These are phyloP conservation scores for Avicennia marina DNA, from an alignment of 257 asterid genomes.

Conservation along the genomic window DNA sequence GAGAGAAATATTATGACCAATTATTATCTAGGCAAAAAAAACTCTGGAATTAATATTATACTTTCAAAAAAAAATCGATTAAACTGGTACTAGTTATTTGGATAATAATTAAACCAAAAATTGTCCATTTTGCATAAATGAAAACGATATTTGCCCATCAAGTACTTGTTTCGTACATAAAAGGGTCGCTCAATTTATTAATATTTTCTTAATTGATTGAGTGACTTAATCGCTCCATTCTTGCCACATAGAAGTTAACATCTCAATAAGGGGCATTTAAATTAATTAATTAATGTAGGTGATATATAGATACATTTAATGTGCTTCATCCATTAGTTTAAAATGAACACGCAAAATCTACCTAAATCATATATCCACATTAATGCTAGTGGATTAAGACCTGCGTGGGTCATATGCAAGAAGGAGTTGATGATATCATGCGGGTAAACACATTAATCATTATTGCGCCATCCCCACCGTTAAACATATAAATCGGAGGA, in stretches of 20 bases:
- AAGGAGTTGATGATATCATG: conserved; percentile 22
- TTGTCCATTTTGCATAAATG: background rate
- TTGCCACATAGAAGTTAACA: conserved; percentile 20
- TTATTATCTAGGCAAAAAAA: conserved; percentile 13
- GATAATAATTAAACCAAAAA: too few relatives aligned
- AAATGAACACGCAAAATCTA: conserved; percentile 23
- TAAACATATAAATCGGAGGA: conserved; percentile 27
- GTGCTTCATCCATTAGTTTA: conserved; percentile 3
- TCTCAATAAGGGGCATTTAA: conserved; percentile 11
- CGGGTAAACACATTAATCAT: conserved; percentile 22
- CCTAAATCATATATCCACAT: conserved; percentile 23
- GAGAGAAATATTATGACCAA: conserved; percentile 16
- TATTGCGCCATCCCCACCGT: conserved; percentile 37
- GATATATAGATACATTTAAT: too few relatives aligned
- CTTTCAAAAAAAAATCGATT: conserved; percentile 11
- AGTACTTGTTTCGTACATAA: conserved; percentile 25
- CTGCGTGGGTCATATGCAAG: conserved; percentile 33
- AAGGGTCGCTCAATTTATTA: background rate
- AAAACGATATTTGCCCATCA: conserved; percentile 3
- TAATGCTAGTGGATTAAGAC: conserved; percentile 45
- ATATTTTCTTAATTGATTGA: background rate
- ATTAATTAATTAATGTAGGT: background rate
- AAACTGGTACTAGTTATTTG: conserved; percentile 14
- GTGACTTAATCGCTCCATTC: conserved; percentile 24
- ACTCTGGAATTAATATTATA: background rate